Base-by-base conservation (phyloP, 192 early-diverging fungal species). In the Backusella psychrophila region DNA sequence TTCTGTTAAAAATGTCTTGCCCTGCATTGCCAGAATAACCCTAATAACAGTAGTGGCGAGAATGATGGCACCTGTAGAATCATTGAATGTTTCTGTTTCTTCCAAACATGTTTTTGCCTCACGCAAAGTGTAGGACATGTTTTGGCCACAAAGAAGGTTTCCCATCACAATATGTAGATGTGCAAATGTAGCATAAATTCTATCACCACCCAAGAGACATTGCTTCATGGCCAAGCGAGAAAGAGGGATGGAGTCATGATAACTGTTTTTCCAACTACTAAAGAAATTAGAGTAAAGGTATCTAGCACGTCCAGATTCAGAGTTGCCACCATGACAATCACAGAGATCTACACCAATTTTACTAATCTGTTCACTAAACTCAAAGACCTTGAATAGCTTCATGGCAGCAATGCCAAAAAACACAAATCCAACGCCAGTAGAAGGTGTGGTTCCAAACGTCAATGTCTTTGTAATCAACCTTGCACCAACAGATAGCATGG, bases 341-440 rank as follows among this genome's bases (percentile, higher is more conserved):
- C 80, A 76, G 23, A 81, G 71, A 12, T 34, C 39, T 1, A 81
- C 59, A 23, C 80, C 80, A 12, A 81, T 17, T 63, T 77, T 34
- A 63, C 80, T 72, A 15, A 81, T 73, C 49, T 74, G 71, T 42
- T 77, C 75, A 39, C 75, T 75, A 42, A 81, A 69, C 33, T 81
- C 80, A 38, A 69, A 81, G 33, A 49, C 72, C 29, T 76, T 72
- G 65, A 66, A 81, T 2, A 76, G 38, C 4, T 70, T 33, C 66
- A 77, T 77, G 0, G 75, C 67, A 0, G 80, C 80, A 53, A 81
- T 81, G 0, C 80, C 80, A 65, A 77, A 81, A 46, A 81, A 77
- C 34, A 81, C 75, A 59, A 81, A 74, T 9, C 80, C 80, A 21
- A 81, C 76, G 15, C 80, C 80, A 3, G 80, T 74, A 9, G 76